Evolutionary conservation across 2,329 filamentous ascomycete species (phyloP).

Genomic region (Diaporthe aspalathi): DNA sequence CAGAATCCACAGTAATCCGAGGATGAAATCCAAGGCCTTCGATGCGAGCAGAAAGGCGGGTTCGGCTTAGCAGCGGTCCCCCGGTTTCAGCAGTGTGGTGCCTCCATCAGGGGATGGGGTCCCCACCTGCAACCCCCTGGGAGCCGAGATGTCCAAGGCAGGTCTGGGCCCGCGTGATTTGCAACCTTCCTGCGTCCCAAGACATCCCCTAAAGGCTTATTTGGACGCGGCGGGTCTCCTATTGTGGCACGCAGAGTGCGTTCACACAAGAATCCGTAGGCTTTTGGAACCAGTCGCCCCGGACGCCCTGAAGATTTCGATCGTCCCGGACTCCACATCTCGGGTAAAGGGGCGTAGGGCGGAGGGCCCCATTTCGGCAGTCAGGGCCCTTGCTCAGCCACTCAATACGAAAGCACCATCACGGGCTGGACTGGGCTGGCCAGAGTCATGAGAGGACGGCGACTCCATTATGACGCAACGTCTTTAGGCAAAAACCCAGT

Average conservation of each 20-base stretch:
- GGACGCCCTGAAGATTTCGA: conserved; percentile 16
- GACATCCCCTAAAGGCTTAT: conserved; percentile 28
- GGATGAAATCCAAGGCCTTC: neutral
- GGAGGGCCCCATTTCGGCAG: conserved; percentile 28
- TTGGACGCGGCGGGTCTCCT: conserved; percentile 16
- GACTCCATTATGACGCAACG: conserved; percentile 27
- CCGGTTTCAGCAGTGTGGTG: conserved; percentile 12
- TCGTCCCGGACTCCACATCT: conserved; percentile 24
- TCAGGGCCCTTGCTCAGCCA: conserved; percentile 29
- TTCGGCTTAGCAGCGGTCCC: conserved; percentile 27
- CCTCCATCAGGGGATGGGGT: conserved; percentile 8
- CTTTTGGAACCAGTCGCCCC: conserved; percentile 4
- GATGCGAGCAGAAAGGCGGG: neutral
- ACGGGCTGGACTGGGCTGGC: conserved; percentile 20
- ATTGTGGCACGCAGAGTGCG: conserved; percentile 5
- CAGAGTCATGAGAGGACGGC: conserved; percentile 19
- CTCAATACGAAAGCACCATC: conserved; percentile 31
- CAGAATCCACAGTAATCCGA: neutral
- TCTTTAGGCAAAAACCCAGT: conserved; percentile 13
- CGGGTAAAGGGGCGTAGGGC: conserved; percentile 30
- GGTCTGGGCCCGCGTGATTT: conserved; percentile 22
- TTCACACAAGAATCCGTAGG: neutral
- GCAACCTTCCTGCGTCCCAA: neutral
- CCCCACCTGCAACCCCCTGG: conserved; percentile 18
- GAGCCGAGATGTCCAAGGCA: conserved; percentile 21